Conservation (phyloP, 140 eudicot genomes). For the Stevia rebaudiana region DNA sequence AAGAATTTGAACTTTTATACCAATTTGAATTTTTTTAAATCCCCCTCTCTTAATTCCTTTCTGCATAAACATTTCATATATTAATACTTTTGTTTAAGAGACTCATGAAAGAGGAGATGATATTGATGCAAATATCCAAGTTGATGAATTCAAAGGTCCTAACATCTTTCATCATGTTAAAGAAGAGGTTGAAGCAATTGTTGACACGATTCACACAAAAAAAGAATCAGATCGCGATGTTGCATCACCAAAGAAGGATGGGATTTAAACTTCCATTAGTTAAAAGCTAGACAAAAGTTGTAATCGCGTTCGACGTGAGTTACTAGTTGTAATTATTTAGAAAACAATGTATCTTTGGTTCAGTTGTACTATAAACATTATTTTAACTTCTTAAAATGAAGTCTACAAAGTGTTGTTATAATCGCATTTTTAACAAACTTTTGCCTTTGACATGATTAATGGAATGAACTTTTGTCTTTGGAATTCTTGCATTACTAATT, state of each 20-base stretch:
- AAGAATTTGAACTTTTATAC: no score
- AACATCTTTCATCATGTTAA: conserved; percentile 73
- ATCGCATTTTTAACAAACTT: no score
- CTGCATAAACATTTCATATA: no score
- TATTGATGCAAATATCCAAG: conserved; percentile 65
- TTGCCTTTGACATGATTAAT: no score
- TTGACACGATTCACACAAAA: conserved; percentile 57
- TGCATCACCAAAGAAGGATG: conserved; percentile 44
- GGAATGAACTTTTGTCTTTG: no score
- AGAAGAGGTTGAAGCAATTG: conserved; percentile 83
- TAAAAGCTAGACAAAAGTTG: conserved; percentile 22
- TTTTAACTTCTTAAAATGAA: no score
- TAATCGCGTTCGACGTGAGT: conserved; percentile 30
- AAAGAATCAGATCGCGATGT: conserved; percentile 34
- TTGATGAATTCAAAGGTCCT: conserved; percentile 71
- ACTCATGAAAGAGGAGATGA: conserved; percentile 83
- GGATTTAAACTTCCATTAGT: conserved; percentile 40
- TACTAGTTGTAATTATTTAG: conserved; percentile 10
- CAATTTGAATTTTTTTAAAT: no score
- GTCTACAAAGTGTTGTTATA: no score
- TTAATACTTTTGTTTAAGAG: no score
- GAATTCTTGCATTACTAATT: not conserved
- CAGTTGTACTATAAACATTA: not conserved
- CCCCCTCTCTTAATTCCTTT: no score
- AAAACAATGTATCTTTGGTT: conserved; percentile 1